phyloP scores from a whole-genome alignment of 352 stramenopile species.

The Phytophthora palmivora region DNA sequence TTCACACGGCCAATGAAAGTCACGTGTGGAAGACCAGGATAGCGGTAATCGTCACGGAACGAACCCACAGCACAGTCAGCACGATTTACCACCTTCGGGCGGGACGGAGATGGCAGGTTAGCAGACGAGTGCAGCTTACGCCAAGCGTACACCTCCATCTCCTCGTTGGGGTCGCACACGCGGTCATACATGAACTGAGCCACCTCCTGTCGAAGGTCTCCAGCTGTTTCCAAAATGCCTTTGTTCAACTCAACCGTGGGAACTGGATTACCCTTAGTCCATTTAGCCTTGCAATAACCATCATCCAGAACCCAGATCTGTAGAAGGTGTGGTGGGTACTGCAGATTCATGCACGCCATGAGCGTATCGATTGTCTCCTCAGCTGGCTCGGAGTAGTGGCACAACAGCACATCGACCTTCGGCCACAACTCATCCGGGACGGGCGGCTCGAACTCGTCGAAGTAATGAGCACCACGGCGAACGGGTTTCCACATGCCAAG shows the following conservation, averaged over 20 bases:
- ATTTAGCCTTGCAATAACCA: slow-evolving; percentile 88
- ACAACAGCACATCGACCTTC: slow-evolving; percentile 86
- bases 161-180: slow-evolving; percentile 83
- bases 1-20: slow-evolving; percentile 84
- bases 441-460: slow-evolving; percentile 85
- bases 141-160: slow-evolving; percentile 87
- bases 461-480: slow-evolving; percentile 87
- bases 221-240: slow-evolving; percentile 78
- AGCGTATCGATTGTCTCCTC: slow-evolving; percentile 89
- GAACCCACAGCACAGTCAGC: slow-evolving; percentile 74
- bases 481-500: slow-evolving; percentile 90
- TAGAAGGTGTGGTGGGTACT: slow-evolving; percentile 86
- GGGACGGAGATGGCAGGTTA: slow-evolving; percentile 73
- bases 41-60: slow-evolving; percentile 87
- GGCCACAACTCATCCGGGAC: slow-evolving; percentile 86
- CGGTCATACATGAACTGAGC: slow-evolving; percentile 89
- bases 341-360: slow-evolving; percentile 88
- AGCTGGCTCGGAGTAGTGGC: slow-evolving; percentile 86
- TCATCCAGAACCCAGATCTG: slow-evolving; percentile 89
- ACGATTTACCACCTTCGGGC: slow-evolving; percentile 73
- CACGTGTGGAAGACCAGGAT: slow-evolving; percentile 78
- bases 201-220: slow-evolving; percentile 81
- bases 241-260: slow-evolving; percentile 85
- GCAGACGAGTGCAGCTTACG: slow-evolving; percentile 86
- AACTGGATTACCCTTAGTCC: slow-evolving; percentile 73